Evolutionary conservation across 2,329 filamentous ascomycete species (phyloP), one percentile per base, ranked within the genome.

Genomic region (Ophiosphaerella narmari): DNA sequence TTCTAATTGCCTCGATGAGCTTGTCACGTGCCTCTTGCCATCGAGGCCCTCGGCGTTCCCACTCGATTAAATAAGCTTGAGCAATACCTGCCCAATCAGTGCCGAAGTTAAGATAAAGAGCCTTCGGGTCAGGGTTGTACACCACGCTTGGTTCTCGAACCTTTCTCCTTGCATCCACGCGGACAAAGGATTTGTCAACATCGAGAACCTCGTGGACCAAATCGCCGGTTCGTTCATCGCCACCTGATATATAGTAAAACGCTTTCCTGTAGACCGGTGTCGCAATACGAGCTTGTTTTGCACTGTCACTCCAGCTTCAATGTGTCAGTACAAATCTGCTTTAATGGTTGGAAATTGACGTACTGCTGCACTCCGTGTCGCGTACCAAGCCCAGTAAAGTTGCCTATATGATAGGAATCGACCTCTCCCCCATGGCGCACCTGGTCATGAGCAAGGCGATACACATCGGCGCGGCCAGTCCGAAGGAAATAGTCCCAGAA

Each of bases 401-500:
- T 67, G 0, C 84, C 84, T 0, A 81, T 62, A 55, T 87, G 84
- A 56, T 87, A 86, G 0, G 82, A 79, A 52, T 87, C 84, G 0
- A 86, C 83, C 47, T 87, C 84, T 1, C 80, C 78, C 0, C 82
- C 83, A 46, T 86, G 84, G 1, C 83, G 75, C 0, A 81, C 80
- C 44, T 84, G 69, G 0, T 82, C 80, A 60, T 86, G 83, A 0
- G 83, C 83, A 39, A 86, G 78, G 0, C 80, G 77, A 59, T 81
- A 87, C 0, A 84, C 78, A 44, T 84, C 82, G 3, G 78, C 76
- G 2, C 80, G 74, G 0, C 83, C 83, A 0, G 82, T 86, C 8
- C 80, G 79, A 2, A 86, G 75, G 68, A 86, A 87, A 49, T 84
- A 82, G 4, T 78, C 78, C 84, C 84, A 86, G 58, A 86, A 79